phyloP scores from a whole-genome alignment of 2,329 filamentous ascomycete species.

The Penicillium sp. region DNA sequence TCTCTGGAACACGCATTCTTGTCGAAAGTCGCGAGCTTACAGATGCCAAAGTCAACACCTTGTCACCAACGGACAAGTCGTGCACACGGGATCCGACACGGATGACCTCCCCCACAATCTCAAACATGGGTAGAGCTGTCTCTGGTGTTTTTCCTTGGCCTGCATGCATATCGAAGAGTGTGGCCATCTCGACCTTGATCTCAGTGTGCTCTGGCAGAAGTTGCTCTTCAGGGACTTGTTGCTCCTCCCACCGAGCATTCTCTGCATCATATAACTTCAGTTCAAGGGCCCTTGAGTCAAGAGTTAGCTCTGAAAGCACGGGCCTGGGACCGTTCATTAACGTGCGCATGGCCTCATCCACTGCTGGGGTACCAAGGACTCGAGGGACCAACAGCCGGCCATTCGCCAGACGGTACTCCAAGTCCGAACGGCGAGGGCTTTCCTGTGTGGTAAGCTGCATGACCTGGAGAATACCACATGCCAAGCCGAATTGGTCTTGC shows the following conservation, averaged over 20 bases:
- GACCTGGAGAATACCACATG: conserved; percentile 13
- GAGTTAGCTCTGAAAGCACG: conserved; percentile 6
- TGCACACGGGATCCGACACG: conserved; percentile 13
- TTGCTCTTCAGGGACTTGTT: background rate
- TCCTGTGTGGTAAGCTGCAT: conserved; percentile 17
- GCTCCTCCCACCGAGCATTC: conserved; percentile 13
- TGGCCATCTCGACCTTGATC: conserved; percentile 16
- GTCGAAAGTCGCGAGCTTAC: conserved; percentile 11
- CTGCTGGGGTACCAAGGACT: conserved; percentile 10
- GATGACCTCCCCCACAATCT: conserved; percentile 13
- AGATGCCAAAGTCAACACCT: conserved; percentile 13
- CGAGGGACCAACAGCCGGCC: conserved; percentile 15
- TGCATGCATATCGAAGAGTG: conserved; percentile 12
- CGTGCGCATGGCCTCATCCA: conserved; percentile 18
- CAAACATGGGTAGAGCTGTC: conserved; percentile 15
- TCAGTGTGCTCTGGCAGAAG: conserved; percentile 12
- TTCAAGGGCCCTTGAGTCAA: conserved; percentile 11
- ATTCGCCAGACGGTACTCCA: conserved; percentile 15
- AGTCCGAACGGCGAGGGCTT: conserved; percentile 10
- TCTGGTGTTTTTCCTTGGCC: conserved; percentile 11
- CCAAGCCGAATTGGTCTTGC: conserved; percentile 8
- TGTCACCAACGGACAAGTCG: conserved; percentile 14
- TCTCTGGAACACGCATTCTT: conserved; percentile 10
- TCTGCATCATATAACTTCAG: conserved; percentile 12
- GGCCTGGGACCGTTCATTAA: conserved; percentile 16